These are phyloP conservation scores for Massariosphaeria phaeospora DNA, from an alignment of 495 filamentous ascomycete genomes.

Conservation along the genomic window DNA sequence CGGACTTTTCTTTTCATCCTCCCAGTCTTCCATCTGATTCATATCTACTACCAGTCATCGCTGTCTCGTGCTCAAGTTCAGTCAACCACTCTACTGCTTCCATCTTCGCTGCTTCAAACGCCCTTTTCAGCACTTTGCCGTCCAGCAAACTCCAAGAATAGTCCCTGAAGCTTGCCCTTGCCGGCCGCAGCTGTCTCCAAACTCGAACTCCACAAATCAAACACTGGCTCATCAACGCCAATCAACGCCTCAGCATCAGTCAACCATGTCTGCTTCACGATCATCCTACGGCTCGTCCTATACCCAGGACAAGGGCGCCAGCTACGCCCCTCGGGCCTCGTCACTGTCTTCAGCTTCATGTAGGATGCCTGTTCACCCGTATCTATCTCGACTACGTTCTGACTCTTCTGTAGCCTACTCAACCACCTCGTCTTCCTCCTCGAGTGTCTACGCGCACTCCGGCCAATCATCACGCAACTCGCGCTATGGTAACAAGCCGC, in stretches of 20 bases:
- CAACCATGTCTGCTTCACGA: slow-evolving; percentile 30
- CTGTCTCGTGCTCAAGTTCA: slow-evolving; percentile 10
- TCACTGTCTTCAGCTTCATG: slow-evolving; percentile 16
- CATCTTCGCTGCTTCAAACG: slow-evolving; percentile 4
- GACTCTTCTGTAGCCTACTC: slow-evolving; percentile 6
- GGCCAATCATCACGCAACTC: slow-evolving; percentile 17
- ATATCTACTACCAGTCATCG: slow-evolving; percentile 18
- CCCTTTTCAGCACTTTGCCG: slow-evolving; percentile 16
- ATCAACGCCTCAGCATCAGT: slow-evolving; percentile 10
- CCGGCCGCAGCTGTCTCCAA: slow-evolving; percentile 3
- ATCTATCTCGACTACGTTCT: background rate
- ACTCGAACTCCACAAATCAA: slow-evolving; percentile 15
- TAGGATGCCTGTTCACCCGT: slow-evolving; percentile 3
- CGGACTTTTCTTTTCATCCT: slow-evolving; percentile 10
- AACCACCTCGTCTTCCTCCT: slow-evolving; percentile 3
- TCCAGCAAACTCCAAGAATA: slow-evolving; percentile 2
- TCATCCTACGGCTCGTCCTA: slow-evolving; percentile 24
- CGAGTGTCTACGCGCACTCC: slow-evolving; percentile 26
- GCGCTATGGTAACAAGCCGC: slow-evolving; percentile 28
- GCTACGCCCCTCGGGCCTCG: slow-evolving; percentile 22
- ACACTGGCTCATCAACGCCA: slow-evolving; percentile 10
- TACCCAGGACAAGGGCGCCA: slow-evolving; percentile 18
- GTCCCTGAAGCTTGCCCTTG: background rate
- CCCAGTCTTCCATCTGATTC: slow-evolving; percentile 4
- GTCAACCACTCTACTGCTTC: slow-evolving; percentile 4